These are phyloP conservation scores for Saturnispora gosingensis DNA, from an alignment of 805 yeast species.

Conservation along the genomic window DNA sequence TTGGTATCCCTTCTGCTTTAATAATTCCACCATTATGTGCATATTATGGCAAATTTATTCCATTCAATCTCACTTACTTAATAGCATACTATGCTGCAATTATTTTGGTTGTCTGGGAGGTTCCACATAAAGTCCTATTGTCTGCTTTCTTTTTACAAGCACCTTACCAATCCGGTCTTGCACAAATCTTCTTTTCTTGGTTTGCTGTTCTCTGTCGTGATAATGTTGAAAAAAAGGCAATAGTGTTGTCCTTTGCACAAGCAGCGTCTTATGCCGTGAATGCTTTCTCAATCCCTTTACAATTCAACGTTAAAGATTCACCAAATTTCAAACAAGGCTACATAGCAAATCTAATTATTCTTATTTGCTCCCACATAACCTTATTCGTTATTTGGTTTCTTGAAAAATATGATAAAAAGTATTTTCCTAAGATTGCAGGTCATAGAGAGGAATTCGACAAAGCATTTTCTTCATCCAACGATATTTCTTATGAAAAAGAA, in stretches of 20 bases:
- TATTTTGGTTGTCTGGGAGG: constrained; percentile 12
- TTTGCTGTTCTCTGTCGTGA: constrained; percentile 16
- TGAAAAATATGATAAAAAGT: constrained; percentile 13
- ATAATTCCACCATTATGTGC: constrained; percentile 33
- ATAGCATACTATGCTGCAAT: constrained; percentile 11
- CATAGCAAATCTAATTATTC: constrained; percentile 11
- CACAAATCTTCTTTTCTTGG: constrained; percentile 17
- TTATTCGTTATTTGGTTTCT: constrained; percentile 11
- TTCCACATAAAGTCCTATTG: constrained; percentile 22
- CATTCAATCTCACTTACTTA: constrained; percentile 2
- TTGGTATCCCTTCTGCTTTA: constrained; percentile 16
- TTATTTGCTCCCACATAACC: constrained; percentile 8
- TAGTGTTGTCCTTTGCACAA: constrained; percentile 14
- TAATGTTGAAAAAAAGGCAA: constrained; percentile 17
- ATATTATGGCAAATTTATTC: constrained; percentile 23
- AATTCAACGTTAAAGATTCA: constrained; percentile 11
- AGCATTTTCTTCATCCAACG: too few relatives aligned
- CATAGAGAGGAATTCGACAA: constrained; percentile 8
- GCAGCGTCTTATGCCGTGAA: constrained; percentile 15
- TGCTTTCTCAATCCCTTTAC: constrained; percentile 18
- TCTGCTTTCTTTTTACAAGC: constrained; percentile 33
- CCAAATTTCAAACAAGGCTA: constrained; percentile 16
- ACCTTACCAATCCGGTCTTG: constrained; percentile 13
- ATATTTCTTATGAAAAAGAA: too few relatives aligned
- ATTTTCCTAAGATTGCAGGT: constrained; percentile 13